A percentile compares a stretch with the other conserved stretches of the same genome.
Conservation (phyloP, 345 rosid species). For the Sisymbrium irio region DNA sequence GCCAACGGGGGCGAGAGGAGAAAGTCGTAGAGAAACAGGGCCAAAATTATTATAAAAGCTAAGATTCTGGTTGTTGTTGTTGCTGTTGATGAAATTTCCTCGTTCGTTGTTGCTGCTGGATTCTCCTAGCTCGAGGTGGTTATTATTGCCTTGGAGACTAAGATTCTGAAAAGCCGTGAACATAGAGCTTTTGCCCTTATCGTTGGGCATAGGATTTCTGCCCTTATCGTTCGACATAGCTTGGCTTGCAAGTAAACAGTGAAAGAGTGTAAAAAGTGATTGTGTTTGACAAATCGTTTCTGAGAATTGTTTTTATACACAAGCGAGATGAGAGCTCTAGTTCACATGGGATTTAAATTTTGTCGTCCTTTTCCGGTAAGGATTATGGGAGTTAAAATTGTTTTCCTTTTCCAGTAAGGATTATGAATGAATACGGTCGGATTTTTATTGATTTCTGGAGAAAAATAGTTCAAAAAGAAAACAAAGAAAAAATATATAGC, state of each 20-base stretch:
- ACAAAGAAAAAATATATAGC: background rate
- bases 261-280: background rate
- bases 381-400: too few species aligned
- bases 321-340: too few species aligned
- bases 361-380: too few species aligned
- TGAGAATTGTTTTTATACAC: background rate
- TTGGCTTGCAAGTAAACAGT: background rate
- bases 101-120: background rate
- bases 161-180: background rate
- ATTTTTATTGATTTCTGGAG: too few species aligned
- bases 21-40: too few species aligned
- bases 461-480: too few species aligned
- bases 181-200: background rate
- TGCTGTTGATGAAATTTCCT: too few species aligned
- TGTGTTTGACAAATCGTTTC: background rate
- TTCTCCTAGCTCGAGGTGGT: background rate
- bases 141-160: background rate
- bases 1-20: too few species aligned
- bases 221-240: background rate
- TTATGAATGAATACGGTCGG: background rate
- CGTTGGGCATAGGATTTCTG: background rate
- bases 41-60: too few species aligned
- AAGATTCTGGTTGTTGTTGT: too few species aligned
- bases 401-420: background rate
- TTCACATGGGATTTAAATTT: too few species aligned